These are phyloP conservation scores for Plenodomus biglobosus DNA, from an alignment of 2,329 filamentous ascomycete genomes.

Conservation along the genomic window DNA sequence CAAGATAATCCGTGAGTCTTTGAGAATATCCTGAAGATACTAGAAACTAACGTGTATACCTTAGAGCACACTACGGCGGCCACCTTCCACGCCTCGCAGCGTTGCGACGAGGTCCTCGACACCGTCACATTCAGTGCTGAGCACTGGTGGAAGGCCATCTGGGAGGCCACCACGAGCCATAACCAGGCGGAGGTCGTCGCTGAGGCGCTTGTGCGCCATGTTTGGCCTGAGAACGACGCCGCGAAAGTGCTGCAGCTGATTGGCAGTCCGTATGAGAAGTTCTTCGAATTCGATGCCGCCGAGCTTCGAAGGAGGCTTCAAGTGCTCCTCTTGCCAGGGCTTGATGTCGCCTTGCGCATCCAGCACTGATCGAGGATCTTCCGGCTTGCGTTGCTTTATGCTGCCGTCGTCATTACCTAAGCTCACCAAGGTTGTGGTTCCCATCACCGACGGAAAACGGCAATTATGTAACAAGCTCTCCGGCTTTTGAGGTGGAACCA, in stretches of 20 bases:
- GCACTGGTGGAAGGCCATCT: constrained; percentile 15
- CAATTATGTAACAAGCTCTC: constrained; percentile 1
- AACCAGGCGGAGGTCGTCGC: constrained; percentile 2
- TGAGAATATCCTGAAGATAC: background rate
- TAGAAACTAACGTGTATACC: background rate
- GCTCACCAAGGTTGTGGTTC: background rate
- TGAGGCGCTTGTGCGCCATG: constrained; percentile 11
- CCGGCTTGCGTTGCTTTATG: background rate
- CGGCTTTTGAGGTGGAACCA: background rate
- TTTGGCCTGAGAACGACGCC: constrained; percentile 15
- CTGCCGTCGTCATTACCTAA: background rate
- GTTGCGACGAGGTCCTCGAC: background rate
- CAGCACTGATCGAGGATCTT: background rate
- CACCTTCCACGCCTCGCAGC: background rate
- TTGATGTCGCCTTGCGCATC: background rate
- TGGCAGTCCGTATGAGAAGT: constrained; percentile 16
- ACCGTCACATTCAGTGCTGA: background rate
- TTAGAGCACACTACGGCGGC: background rate
- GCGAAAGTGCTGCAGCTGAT: constrained; percentile 16
- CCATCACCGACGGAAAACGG: background rate
- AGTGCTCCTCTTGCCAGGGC: constrained; percentile 12
- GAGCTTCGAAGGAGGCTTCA: constrained; percentile 14
- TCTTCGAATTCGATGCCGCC: constrained; percentile 15
- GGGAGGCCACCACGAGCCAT: constrained; percentile 7
- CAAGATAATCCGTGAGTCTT: constrained; percentile 4